Conservation (phyloP, 352 stramenopile species). For the Globisporangium yorkense region DNA sequence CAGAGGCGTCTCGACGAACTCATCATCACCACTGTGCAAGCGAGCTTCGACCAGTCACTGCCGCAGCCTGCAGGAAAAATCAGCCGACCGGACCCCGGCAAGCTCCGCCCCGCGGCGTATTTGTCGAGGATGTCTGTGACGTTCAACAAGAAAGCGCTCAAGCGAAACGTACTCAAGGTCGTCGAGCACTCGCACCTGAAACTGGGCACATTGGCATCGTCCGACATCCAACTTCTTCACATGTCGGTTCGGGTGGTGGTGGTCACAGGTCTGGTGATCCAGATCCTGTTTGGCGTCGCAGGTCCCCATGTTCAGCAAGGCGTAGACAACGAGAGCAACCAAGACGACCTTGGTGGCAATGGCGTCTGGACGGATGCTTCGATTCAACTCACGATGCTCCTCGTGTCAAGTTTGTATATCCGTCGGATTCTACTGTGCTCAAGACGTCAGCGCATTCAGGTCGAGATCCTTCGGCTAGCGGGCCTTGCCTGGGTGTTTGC, state of each 20-base stretch:
- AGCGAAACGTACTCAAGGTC: slow-evolving; percentile 15
- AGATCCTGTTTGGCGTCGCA: slow-evolving; percentile 11
- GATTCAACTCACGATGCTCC: slow-evolving; percentile 8
- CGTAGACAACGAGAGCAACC: not conserved
- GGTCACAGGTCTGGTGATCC: slow-evolving; percentile 6
- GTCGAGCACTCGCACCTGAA: slow-evolving; percentile 21
- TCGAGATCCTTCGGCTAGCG: slow-evolving; percentile 15
- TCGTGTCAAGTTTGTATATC: slow-evolving; percentile 16
- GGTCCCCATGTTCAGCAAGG: not conserved
- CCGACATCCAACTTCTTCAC: slow-evolving; percentile 21
- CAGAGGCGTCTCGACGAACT: not conserved
- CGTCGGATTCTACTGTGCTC: slow-evolving; percentile 9
- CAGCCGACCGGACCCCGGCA: not conserved
- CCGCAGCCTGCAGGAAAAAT: not conserved
- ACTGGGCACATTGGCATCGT: slow-evolving; percentile 16
- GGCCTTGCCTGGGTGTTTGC: slow-evolving; percentile 9
- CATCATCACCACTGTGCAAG: not conserved
- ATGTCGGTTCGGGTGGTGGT: slow-evolving; percentile 11
- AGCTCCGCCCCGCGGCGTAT: too few species aligned
- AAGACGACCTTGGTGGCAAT: slow-evolving; percentile 10
- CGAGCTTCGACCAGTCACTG: not conserved
- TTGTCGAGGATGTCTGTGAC: slow-evolving; percentile 1
- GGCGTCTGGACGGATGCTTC: slow-evolving; percentile 3
- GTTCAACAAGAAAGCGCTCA: slow-evolving; percentile 28
- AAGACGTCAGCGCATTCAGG: slow-evolving; percentile 20